Conservation (phyloP, 805 yeast species). For the Yarrowia yakushimensis region DNA sequence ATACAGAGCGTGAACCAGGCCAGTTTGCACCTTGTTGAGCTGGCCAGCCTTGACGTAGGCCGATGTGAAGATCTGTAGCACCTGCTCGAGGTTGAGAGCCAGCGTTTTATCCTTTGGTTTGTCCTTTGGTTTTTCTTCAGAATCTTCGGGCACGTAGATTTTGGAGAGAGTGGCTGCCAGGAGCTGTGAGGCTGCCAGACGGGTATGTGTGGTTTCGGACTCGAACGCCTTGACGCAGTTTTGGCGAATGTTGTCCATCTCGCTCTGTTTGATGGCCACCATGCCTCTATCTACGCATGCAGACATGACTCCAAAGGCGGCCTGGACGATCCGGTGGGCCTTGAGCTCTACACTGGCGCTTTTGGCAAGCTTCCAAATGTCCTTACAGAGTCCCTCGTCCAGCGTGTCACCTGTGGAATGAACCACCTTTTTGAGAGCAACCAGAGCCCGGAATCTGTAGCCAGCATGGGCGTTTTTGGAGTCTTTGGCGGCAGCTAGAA, state of each 20-base stretch:
- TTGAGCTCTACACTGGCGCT: constrained; percentile 32
- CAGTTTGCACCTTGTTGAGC: constrained; percentile 6
- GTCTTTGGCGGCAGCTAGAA: constrained; percentile 32
- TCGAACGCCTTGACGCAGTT: constrained; percentile 33
- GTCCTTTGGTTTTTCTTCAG: background rate
- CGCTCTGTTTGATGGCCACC: constrained; percentile 31
- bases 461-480: constrained; percentile 33
- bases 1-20: constrained; percentile 4
- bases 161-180: constrained; percentile 27
- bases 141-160: constrained; percentile 7
- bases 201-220: constrained; percentile 30
- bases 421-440: constrained; percentile 31
- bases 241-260: constrained; percentile 33
- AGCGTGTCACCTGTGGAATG: constrained; percentile 34
- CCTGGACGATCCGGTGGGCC: constrained; percentile 35
- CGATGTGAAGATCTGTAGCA: background rate
- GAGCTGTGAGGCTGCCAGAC: constrained; percentile 35
- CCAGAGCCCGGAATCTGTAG: constrained; percentile 31
- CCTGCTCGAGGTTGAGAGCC: background rate
- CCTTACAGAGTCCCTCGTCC: constrained; percentile 37
- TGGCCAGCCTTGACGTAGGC: constrained; percentile 17
- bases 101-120: constrained; percentile 5
- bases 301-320: constrained; percentile 35
- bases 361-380: constrained; percentile 37
- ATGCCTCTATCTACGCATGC: constrained; percentile 31